These are phyloP conservation scores for Calonectria ilicicola DNA, from an alignment of 2,329 filamentous ascomycete species.

Conservation along the genomic window DNA sequence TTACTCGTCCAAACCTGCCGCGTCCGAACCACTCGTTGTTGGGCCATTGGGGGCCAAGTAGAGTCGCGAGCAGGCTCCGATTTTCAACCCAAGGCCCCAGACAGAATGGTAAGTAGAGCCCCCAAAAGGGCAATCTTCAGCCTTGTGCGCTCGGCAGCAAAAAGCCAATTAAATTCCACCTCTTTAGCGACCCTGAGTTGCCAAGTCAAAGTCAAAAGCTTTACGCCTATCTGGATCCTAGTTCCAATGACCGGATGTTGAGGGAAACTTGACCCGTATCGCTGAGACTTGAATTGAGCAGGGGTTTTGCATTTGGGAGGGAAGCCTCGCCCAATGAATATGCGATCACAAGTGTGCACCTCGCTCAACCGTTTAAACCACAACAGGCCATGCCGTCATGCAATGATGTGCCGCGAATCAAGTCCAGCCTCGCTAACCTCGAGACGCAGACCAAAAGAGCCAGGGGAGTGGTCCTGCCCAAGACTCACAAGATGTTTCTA, in stretches of 20 bases:
- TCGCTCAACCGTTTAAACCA: not conserved
- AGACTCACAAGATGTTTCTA: conserved; percentile 46
- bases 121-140: not conserved
- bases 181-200: not conserved
- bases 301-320: not conserved
- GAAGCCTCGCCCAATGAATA: not conserved
- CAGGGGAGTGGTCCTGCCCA: not conserved
- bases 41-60: conserved; percentile 34
- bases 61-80: conserved; percentile 27
- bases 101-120: conserved; percentile 41
- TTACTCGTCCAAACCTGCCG: conserved; percentile 37
- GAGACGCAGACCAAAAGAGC: not conserved
- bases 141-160: not conserved
- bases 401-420: not conserved
- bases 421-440: conserved; percentile 22
- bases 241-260: not conserved
- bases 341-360: not conserved
- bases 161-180: not conserved
- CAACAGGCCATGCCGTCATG: not conserved
- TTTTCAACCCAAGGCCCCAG: conserved; percentile 46
- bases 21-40: conserved; percentile 26
- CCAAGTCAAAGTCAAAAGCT: not conserved
- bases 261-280: not conserved
- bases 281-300: not conserved
- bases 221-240: not conserved